Base-by-base conservation (phyloP, 169 alveolate genomes). In the Theileria orientalis region DNA sequence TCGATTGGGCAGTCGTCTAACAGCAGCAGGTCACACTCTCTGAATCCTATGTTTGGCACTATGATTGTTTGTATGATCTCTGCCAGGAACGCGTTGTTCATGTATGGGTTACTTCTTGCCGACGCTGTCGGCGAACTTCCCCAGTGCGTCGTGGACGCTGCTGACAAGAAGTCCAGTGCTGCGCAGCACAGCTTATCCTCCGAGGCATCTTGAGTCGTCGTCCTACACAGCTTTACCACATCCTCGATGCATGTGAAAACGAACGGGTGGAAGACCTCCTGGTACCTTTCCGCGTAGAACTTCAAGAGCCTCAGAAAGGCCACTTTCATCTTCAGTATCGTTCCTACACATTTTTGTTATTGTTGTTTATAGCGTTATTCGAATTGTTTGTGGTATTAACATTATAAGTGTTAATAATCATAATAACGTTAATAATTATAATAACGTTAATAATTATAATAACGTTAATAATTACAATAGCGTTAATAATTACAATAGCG, bases 211-310 rank as follows among this genome's bases (percentile, higher is more conserved):
- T 82, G 89, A 1, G 33, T 3, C 16, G 69, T 63, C 25, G 71
- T 32, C 0, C 87, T 35, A 46, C 83, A 79, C 27, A 79, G 37
- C 8, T 42, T 51, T 14, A 79, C 83, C 41, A 66, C 75, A 27
- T 66, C 85, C 54, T 82, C 89, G 21, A 82, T 69, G 75, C 84
- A 82, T 8, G 44, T 33, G 47, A 82, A 82, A 1, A 74, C 85
- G 35, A 66, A 74, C 3, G 85, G 85, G 46, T 54, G 74, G 51
- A 74, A 82, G 19, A 52, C 85, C 29, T 82, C 89, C 70, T 82
- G 89, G 35, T 82, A 82, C 21, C 89, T 41, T 37, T 82, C 89
- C 14, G 85, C 89, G 49, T 82, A 82, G 69, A 63, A 82, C 21
- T 82, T 63, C 66, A 82, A 47, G 3, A 82, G 62, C 64, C 73